Evolutionary conservation across 2,329 filamentous ascomycete genomes (phyloP), one percentile per base, ranked within the genome.

Genomic region (Talaromyces sp.): DNA sequence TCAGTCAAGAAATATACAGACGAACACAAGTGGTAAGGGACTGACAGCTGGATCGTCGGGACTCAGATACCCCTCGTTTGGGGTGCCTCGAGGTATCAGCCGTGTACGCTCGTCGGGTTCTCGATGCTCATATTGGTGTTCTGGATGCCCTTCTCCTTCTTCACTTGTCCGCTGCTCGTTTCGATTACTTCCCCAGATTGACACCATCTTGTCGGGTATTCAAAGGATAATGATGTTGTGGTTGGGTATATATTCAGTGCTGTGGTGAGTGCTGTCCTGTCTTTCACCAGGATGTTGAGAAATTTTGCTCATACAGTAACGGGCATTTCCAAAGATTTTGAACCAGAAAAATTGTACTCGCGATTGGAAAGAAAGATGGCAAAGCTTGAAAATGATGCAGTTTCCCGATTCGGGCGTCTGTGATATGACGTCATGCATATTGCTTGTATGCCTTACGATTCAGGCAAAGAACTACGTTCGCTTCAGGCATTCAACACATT

Each of bases 11-110:
- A 18, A 21, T 52, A 9, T 33, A 7, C 4, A 31, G 8, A 37
- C n/a, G 9, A 37, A 18, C 4, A 21, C 5, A 14, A 37, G 37
- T 33, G 6, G 12, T 9, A 33, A 28, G 21, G 37, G 23, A 31
- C 60, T 76, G 76, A 96, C 90, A 67, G 90, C 90, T 73, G 90
- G 90, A 73, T 93, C 90, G 79, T 92, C 89, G 12, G 90, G 89
- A 69, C 88, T 89, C 61, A 93, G 80, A 70, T 88, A 92, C 57
- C 81, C 82, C 71, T 66, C 64, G 33, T 89, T 84, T 48, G 86
- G 58, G 25, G 28, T 78, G 63, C 86, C 84, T 69, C 87, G 88
- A 40, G 88, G 87, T 28, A 96, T 83, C 67, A 96, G 81, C 33
- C 89, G 84, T 42, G 85, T 86, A 65, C 84, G 77, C 74, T 89